phyloP scores from a whole-genome alignment of 208 protist species.

The Acanthamoeba lenticulata region DNA sequence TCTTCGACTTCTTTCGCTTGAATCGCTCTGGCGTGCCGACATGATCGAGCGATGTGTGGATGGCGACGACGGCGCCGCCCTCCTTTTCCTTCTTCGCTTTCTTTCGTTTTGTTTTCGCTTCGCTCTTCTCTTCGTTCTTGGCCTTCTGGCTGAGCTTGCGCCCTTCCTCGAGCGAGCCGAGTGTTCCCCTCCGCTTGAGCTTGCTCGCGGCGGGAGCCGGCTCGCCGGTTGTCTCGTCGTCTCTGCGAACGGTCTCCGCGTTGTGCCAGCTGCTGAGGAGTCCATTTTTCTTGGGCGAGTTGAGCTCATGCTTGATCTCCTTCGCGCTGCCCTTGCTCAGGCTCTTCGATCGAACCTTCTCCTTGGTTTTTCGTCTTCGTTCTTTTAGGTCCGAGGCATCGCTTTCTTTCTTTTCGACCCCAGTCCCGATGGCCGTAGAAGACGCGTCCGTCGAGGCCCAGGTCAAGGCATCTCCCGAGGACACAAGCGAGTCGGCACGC shows the following conservation, averaged over 20 bases:
- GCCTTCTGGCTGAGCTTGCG: background rate
- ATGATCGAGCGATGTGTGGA: background rate
- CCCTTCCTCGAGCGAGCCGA: background rate
- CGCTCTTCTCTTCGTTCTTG: background rate
- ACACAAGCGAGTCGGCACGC: background rate
- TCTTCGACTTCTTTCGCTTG: conserved; percentile 14
- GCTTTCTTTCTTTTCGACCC: background rate
- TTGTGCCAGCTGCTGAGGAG: background rate
- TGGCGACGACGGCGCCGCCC: background rate
- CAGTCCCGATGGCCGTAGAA: background rate
- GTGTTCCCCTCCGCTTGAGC: background rate
- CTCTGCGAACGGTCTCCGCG: background rate
- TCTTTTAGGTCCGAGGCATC: background rate
- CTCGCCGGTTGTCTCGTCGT: background rate
- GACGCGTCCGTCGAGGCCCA: background rate
- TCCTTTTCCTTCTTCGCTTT: background rate
- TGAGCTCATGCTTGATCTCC: background rate
- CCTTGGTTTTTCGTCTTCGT: background rate
- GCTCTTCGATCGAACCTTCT: conserved; percentile 1
- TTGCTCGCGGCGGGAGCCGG: background rate
- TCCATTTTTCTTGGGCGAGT: background rate
- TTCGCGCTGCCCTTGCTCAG: background rate
- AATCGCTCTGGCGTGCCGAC: background rate
- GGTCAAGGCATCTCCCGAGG: no score
- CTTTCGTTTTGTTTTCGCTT: background rate